Evolutionary conservation across 1,139 yeast genomes (phyloP).

Genomic region (Pichia sp.): DNA sequence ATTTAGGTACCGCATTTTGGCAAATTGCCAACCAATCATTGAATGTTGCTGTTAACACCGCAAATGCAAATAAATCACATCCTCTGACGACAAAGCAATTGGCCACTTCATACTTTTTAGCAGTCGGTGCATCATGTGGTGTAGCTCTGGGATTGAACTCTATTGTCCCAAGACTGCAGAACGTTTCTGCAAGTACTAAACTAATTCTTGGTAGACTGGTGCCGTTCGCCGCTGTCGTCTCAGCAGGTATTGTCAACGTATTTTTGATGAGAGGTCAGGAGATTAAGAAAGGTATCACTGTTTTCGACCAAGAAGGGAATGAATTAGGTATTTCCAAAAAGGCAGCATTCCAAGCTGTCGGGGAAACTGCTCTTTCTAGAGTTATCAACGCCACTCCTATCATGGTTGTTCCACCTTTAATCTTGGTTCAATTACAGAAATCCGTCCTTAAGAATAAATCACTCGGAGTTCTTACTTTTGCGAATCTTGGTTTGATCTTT

Average conservation of each 20-base stretch:
- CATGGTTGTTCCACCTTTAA: constrained; percentile 91
- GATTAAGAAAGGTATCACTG: constrained; percentile 75
- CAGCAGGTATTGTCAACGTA: constrained; percentile 93
- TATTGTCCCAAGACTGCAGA: constrained; percentile 73
- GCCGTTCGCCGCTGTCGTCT: constrained; percentile 96
- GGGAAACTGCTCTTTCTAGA: constrained; percentile 92
- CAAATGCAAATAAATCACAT: constrained; percentile 92
- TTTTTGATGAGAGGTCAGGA: constrained; percentile 95
- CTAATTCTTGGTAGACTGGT: constrained; percentile 77
- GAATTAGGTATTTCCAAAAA: constrained; percentile 72
- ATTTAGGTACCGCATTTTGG: constrained; percentile 92
- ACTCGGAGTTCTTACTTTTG: constrained; percentile 56
- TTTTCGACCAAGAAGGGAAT: constrained; percentile 63
- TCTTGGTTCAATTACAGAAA: constrained; percentile 71
- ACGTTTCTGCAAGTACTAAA: constrained; percentile 62
- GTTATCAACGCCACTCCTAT: constrained; percentile 95
- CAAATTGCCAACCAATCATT: constrained; percentile 94
- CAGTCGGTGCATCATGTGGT: constrained; percentile 90
- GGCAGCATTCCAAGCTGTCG: constrained; percentile 91
- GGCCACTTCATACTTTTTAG: constrained; percentile 71
- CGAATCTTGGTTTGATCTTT: constrained; percentile 80
- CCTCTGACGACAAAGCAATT: constrained; percentile 79
- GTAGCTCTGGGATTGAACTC: constrained; percentile 92
- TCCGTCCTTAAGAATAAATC: constrained; percentile 64
- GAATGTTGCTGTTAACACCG: constrained; percentile 93